A percentile compares a stretch with the other conserved stretches of the same genome.
phyloP scores from a whole-genome alignment of 2,329 filamentous ascomycete genomes.

The Claviceps sp. region DNA sequence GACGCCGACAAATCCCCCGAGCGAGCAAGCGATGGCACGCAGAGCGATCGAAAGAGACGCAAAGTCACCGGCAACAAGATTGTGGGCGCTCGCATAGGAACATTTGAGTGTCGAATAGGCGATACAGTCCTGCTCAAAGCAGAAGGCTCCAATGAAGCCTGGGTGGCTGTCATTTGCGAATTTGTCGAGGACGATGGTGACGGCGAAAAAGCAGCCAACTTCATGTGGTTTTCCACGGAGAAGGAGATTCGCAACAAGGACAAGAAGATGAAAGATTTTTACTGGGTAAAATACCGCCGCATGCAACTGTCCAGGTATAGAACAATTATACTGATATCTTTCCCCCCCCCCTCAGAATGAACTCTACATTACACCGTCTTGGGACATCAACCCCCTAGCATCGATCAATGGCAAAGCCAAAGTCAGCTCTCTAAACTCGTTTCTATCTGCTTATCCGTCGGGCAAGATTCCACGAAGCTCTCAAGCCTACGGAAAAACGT shows the following conservation, averaged over 20 bases:
- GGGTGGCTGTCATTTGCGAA: conserved; percentile 79
- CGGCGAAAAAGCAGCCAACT: conserved; percentile 61
- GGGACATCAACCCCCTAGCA: conserved; percentile 72
- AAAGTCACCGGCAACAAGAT: conserved; percentile 37
- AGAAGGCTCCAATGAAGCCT: conserved; percentile 73
- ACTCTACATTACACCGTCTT: conserved; percentile 77
- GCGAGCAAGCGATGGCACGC: conserved; percentile 12
- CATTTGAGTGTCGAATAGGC: conserved; percentile 67
- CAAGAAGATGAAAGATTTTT: conserved; percentile 68
- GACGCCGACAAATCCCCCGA: conserved; percentile 19
- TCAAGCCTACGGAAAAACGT: conserved; percentile 69
- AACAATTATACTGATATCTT: not conserved
- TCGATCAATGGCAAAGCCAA: conserved; percentile 85
- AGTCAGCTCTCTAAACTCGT: conserved; percentile 60
- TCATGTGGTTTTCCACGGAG: conserved; percentile 93
- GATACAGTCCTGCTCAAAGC: conserved; percentile 81
- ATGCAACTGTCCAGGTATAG: not conserved
- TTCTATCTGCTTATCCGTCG: conserved; percentile 55
- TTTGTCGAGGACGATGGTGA: conserved; percentile 61
- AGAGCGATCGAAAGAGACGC: conserved; percentile 22
- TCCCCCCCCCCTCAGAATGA: conserved; percentile 48
- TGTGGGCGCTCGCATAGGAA: conserved; percentile 69
- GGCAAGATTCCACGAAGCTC: conserved; percentile 62
- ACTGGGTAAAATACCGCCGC: conserved; percentile 38
- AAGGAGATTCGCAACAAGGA: conserved; percentile 74